These are phyloP conservation scores for Trichoderma reesei DNA, from an alignment of 495 filamentous ascomycete species.

Conservation along the genomic window DNA sequence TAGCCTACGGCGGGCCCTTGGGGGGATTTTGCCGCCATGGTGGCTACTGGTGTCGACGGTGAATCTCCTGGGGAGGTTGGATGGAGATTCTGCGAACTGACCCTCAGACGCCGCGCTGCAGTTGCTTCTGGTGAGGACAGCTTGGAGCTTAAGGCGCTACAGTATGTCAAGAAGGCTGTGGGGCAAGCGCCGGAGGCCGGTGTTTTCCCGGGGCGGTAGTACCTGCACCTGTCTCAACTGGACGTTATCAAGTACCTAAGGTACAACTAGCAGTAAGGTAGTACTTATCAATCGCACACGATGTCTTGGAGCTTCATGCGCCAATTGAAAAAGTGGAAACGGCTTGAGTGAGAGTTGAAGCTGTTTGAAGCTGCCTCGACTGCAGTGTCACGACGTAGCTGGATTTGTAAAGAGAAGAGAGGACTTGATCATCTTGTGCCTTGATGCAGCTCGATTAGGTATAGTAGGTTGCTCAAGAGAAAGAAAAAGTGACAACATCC, in stretches of 20 bases:
- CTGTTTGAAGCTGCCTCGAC: neutral
- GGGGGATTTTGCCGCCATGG: constrained; percentile 27
- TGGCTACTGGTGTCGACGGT: constrained; percentile 18
- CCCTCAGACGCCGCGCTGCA: neutral
- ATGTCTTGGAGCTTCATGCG: neutral
- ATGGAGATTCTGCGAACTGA: constrained; percentile 19
- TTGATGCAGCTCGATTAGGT: neutral
- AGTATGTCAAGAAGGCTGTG: constrained; percentile 4
- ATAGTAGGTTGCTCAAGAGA: too few species aligned
- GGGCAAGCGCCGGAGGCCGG: neutral
- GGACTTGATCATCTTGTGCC: neutral
- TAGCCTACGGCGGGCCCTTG: constrained; percentile 31
- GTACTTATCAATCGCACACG: neutral
- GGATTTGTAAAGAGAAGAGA: too few species aligned
- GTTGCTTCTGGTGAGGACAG: constrained; percentile 25
- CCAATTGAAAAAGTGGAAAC: constrained; percentile 6
- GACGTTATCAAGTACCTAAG: too few species aligned
- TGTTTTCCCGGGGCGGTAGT: neutral
- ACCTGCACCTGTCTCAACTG: too few species aligned
- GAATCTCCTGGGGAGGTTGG: constrained; percentile 14
- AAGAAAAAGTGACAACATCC: neutral
- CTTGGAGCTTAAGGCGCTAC: constrained; percentile 28
- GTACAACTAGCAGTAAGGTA: too few species aligned
- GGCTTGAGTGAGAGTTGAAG: neutral
- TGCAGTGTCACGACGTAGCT: too few species aligned